Evolutionary conservation across 2,329 filamentous ascomycete genomes (phyloP).

Genomic region (Fusarium sp.): DNA sequence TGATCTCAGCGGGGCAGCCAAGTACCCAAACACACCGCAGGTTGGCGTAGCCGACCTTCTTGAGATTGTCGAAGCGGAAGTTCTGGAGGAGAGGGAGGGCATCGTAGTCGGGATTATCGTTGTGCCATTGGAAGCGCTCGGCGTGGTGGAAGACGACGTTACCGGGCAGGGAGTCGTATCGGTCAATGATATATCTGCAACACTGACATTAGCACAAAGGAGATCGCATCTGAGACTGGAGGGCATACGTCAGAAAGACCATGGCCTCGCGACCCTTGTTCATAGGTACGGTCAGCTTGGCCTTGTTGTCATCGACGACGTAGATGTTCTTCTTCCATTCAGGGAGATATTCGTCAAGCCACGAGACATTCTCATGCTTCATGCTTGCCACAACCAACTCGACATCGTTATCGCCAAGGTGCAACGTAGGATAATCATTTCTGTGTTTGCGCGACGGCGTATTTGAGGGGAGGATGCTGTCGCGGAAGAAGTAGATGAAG

Average conservation of each 20-base stretch:
- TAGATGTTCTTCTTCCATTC: constrained; percentile 67
- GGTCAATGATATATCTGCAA: constrained; percentile 61
- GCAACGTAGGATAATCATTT: constrained; percentile 30
- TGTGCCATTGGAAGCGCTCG: constrained; percentile 65
- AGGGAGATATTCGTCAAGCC: constrained; percentile 57
- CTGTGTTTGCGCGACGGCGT: constrained; percentile 23
- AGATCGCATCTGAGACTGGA: background rate
- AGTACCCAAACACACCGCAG: constrained; percentile 70
- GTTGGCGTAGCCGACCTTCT: constrained; percentile 68
- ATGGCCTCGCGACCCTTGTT: constrained; percentile 67
- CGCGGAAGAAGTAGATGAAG: constrained; percentile 46
- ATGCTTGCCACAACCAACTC: constrained; percentile 53
- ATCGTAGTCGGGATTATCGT: constrained; percentile 66
- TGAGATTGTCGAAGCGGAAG: constrained; percentile 64
- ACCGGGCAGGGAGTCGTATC: constrained; percentile 60
- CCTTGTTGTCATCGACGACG: constrained; percentile 63
- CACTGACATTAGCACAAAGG: constrained; percentile 14
- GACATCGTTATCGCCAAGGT: constrained; percentile 47
- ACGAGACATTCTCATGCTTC: constrained; percentile 53
- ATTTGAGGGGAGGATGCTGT: constrained; percentile 39
- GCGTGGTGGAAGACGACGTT: constrained; percentile 63
- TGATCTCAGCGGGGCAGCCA: constrained; percentile 66
- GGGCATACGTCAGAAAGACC: constrained; percentile 62
- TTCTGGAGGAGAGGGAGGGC: constrained; percentile 63
- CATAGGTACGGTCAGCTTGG: constrained; percentile 60